Conservation (phyloP, 768 basidiomycete species). For the Lactarius quietus region DNA sequence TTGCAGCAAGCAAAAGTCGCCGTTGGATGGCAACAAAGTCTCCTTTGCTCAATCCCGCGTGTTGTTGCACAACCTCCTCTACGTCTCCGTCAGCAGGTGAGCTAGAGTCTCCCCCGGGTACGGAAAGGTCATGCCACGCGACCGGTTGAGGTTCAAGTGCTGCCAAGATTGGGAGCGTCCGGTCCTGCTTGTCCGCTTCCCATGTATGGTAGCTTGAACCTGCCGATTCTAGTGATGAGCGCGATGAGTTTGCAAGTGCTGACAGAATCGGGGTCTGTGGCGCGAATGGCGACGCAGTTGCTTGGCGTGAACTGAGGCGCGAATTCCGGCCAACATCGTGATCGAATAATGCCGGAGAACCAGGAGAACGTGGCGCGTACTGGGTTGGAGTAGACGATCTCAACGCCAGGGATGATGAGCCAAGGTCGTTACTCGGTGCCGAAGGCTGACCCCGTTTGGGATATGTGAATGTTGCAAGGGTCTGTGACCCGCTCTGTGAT, state of each 20-base stretch:
- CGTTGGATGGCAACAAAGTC: constrained; percentile 76
- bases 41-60: constrained; percentile 62
- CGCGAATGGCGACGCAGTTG: constrained; percentile 48
- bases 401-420: constrained; percentile 43
- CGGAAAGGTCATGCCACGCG: constrained; percentile 61
- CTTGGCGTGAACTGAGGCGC: constrained; percentile 19
- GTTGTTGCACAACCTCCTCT: constrained; percentile 62
- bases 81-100: constrained; percentile 51
- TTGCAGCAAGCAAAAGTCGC: constrained; percentile 62
- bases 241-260: constrained; percentile 68
- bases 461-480: neutral
- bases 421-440: constrained; percentile 49
- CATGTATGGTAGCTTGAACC: constrained; percentile 87
- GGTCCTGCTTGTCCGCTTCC: constrained; percentile 58
- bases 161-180: constrained; percentile 50
- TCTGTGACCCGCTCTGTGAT: constrained; percentile 16
- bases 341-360: constrained; percentile 48
- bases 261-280: constrained; percentile 64
- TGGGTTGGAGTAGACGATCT: constrained; percentile 72
- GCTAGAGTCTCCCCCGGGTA: constrained; percentile 42
- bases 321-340: constrained; percentile 30
- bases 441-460: constrained; percentile 26
- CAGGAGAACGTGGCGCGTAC: constrained; percentile 48
- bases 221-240: constrained; percentile 72
- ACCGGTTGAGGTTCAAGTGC: constrained; percentile 48